Evolutionary conservation across 441 rosid species (phyloP).

Genomic region (Metrosideros polymorpha): DNA sequence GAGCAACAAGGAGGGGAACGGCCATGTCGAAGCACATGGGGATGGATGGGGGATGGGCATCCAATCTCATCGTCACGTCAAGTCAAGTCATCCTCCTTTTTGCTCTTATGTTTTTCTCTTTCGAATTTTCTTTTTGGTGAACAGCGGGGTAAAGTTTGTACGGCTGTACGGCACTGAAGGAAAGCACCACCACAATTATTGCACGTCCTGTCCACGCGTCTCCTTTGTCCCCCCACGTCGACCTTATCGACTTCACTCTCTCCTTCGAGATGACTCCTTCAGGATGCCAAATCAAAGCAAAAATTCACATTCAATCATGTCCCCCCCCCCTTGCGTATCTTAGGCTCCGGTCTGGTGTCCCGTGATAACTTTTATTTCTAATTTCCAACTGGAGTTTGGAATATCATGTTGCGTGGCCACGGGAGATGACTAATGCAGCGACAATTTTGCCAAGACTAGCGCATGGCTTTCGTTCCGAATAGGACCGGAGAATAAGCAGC

Average conservation of each 20-base stretch:
- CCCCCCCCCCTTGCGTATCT: background rate
- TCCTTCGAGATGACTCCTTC: too few species aligned
- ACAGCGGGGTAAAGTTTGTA: background rate
- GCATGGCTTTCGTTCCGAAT: background rate
- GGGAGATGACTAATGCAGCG: background rate
- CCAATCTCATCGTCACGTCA: background rate
- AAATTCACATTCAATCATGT: background rate
- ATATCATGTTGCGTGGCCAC: background rate
- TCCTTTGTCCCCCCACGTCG: background rate
- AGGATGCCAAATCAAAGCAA: background rate
- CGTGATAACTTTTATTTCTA: background rate
- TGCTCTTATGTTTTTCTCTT: accelerated
- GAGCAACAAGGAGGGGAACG: too few species aligned
- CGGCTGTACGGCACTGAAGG: background rate
- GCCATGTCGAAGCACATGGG: too few species aligned
- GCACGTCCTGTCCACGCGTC: background rate
- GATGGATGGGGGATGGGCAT: too few species aligned
- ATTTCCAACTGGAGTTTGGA: background rate
- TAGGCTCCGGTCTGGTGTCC: background rate
- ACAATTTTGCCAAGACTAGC: background rate
- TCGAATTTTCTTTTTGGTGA: background rate
- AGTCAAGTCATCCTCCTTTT: background rate
- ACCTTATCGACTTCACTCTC: background rate
- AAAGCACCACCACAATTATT: background rate
- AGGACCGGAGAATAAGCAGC: background rate